Conservation (phyloP, 2,329 filamentous ascomycete genomes). For the Hypoxylon sp. region DNA sequence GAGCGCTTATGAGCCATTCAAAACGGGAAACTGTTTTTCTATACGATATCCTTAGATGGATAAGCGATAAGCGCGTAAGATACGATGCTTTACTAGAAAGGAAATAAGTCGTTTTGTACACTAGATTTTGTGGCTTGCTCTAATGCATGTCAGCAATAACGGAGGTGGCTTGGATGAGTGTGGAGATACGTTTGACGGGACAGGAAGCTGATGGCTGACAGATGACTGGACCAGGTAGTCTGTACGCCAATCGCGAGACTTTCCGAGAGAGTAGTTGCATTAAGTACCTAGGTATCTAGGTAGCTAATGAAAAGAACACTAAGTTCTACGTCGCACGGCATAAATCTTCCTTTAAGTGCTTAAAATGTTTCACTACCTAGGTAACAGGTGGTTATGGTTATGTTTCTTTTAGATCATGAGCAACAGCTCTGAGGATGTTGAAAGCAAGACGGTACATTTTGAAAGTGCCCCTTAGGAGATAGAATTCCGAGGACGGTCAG, state of each 20-base stretch:
- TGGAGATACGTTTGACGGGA: background rate
- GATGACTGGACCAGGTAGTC: background rate
- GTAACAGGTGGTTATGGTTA: background rate
- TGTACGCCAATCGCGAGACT: background rate
- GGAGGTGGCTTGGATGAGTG: background rate
- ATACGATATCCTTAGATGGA: background rate
- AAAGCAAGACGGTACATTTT: background rate
- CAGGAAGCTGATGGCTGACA: background rate
- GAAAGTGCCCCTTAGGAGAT: background rate
- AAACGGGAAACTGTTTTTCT: background rate
- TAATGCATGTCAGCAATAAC: conserved; percentile 1
- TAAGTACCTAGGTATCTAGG: background rate
- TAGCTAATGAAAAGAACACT: background rate
- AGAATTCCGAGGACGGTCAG: background rate
- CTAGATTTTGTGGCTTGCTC: background rate
- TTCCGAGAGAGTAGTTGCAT: background rate
- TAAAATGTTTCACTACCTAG: background rate
- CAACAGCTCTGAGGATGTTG: background rate
- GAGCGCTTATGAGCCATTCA: background rate
- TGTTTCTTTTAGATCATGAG: background rate
- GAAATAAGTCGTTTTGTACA: background rate
- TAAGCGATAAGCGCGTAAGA: conserved; percentile 1
- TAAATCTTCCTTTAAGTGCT: background rate
- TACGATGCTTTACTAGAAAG: background rate
- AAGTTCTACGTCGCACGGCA: background rate